Base-by-base conservation (phyloP, 441 rosid genomes). In the Hura crepitans region DNA sequence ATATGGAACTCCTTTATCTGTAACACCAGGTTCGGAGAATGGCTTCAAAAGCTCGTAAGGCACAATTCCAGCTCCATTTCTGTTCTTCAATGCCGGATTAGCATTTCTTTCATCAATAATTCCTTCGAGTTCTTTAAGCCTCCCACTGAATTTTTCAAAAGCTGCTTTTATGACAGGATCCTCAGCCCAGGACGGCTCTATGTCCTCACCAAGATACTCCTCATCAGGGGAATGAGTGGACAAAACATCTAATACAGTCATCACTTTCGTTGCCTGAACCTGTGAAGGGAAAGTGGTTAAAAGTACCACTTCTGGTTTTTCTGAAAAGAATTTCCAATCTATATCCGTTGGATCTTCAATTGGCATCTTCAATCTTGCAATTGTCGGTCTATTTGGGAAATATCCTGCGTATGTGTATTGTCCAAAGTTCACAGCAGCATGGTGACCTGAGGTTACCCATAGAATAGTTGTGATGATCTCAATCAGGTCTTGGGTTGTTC, bases 321-420 rank as follows among this genome's bases (percentile, higher is more conserved):
- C 69, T 51, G 60, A 0, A 71, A 89, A 89, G 39, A 75, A 45
- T 54, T 77, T 69, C 65, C 82, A 77, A 6, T 72, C 81, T 18
- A 81, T 77, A 0, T 81, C 87, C 0, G 70, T 66, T 0, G 83
- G 81, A 8, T 86, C 85, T 47, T 89, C 88, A 6, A 45, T 55
- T 0, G 92, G 94, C 87, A 89, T 83, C 15, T 70, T 84, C 31
- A 5, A 62, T 69, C 93, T 84, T 1, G 91, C 66, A 2, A 77
- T 79, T 33, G 93, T 84, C 1, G 97, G 93, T 65, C 90, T 67
- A 79, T 80, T 91, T 0, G 97, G 96, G 65, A 92, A 86, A 81
- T 86, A 92, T 0, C 89, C 96, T 3, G 71, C 93, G 8, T 80
- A 87, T 37, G 79, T 23, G 55, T 91, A 89, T 58, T 91, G 97